A percentile compares a stretch with the other conserved stretches of the same genome.
phyloP scores from a whole-genome alignment of 2,329 filamentous ascomycete species.

The Colletotrichum acutatum region DNA sequence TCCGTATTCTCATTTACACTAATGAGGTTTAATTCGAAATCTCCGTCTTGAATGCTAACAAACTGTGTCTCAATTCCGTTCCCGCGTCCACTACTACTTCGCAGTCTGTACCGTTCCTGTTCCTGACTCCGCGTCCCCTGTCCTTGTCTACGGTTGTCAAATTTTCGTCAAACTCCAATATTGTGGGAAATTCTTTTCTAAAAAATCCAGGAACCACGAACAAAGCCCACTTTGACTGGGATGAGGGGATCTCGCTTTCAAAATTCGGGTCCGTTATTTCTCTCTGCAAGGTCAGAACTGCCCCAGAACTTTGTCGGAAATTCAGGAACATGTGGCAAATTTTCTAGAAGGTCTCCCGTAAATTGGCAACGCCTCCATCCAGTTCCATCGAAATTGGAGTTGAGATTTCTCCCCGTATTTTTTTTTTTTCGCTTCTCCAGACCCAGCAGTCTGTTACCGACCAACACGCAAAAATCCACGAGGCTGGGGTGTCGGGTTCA shows the following conservation, averaged over 20 bases:
- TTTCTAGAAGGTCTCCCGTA: neutral
- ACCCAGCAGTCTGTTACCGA: neutral
- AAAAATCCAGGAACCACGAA: neutral
- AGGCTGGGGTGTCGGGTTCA: neutral
- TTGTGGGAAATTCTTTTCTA: neutral
- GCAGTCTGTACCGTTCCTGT: neutral
- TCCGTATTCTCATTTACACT: neutral
- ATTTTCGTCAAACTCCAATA: neutral
- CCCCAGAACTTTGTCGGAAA: neutral
- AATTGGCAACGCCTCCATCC: neutral
- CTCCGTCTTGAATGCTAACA: neutral
- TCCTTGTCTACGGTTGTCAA: constrained; percentile 4
- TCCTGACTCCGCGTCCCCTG: constrained; percentile 1
- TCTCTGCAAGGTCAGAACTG: neutral
- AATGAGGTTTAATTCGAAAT: neutral
- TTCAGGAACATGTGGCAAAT: constrained; percentile 2
- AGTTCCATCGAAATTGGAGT: constrained; percentile 17
- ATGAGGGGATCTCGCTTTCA: constrained; percentile 17
- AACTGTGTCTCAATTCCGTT: neutral
- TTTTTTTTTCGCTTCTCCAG: neutral
- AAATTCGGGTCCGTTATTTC: no score
- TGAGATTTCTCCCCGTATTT: neutral
- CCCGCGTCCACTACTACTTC: no score
- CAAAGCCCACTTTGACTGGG: neutral
- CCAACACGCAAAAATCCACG: neutral